phyloP scores from a whole-genome alignment of 2,329 filamentous ascomycete species.

The Pestalotiopsis fici region DNA sequence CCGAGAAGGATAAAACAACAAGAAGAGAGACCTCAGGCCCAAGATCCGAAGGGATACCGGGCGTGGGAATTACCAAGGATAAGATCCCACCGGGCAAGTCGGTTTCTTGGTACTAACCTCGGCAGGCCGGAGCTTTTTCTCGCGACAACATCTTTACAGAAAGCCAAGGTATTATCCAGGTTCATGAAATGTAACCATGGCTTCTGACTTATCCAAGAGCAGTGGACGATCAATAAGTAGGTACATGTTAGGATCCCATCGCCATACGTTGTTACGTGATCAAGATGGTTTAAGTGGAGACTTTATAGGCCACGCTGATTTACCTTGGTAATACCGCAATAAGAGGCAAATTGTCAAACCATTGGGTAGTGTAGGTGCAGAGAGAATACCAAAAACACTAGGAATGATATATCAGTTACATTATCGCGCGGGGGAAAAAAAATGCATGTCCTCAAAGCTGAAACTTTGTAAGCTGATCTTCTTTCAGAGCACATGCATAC shows the following conservation, averaged over 20 bases:
- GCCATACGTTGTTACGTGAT: background rate
- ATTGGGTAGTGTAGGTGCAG: too few relatives aligned
- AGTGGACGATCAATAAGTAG: too few relatives aligned
- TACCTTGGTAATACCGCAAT: background rate
- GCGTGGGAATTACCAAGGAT: too few relatives aligned
- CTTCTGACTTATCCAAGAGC: too few relatives aligned
- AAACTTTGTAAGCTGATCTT: background rate
- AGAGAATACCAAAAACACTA: too few relatives aligned
- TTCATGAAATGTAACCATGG: too few relatives aligned
- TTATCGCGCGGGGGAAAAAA: background rate
- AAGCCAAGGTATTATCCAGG: background rate
- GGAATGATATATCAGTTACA: too few relatives aligned
- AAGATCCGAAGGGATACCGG: background rate
- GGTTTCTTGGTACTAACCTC: background rate
- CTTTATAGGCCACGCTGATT: background rate
- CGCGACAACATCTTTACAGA: background rate
- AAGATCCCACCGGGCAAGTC: too few relatives aligned
- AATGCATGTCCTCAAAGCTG: background rate
- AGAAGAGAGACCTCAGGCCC: background rate
- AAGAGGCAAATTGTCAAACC: too few relatives aligned
- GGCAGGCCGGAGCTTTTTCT: background rate
- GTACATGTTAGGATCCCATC: too few relatives aligned
- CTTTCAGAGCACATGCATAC: background rate
- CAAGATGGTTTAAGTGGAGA: background rate
- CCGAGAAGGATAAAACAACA: background rate